Evolutionary conservation across 192 early-diverging fungal species (phyloP).

Genomic region (Rhizophagus clarus): DNA sequence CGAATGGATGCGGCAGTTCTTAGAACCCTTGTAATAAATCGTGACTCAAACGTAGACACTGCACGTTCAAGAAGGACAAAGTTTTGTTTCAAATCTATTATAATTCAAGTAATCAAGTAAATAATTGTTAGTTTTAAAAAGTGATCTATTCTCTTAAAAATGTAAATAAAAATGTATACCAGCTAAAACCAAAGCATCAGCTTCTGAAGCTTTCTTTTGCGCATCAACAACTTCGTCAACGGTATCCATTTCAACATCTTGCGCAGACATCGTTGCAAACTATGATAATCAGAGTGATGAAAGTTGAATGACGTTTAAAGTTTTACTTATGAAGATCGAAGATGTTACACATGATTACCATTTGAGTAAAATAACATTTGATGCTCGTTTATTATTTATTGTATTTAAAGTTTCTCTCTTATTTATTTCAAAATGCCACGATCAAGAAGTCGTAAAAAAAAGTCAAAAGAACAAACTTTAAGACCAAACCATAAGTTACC

Average conservation of each 20-base stretch:
- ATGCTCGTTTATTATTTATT: too few relatives aligned
- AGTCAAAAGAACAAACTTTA: conserved; percentile 11
- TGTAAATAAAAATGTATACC: neutral
- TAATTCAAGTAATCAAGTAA: neutral
- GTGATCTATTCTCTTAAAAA: too few relatives aligned
- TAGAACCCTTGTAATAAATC: conserved; percentile 88
- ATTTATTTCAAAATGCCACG: conserved; percentile 7
- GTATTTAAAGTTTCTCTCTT: neutral
- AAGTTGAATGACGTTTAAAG: too few relatives aligned
- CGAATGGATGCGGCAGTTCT: conserved; percentile 80
- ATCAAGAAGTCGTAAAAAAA: neutral
- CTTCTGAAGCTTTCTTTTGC: conserved; percentile 8
- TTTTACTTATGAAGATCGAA: too few relatives aligned
- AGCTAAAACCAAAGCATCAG: conserved; percentile 21
- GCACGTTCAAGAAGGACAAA: conserved; percentile 81
- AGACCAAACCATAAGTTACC: conserved; percentile 16
- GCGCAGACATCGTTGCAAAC: neutral
- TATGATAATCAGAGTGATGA: too few relatives aligned
- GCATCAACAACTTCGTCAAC: conserved; percentile 19
- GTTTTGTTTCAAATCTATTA: conserved; percentile 85
- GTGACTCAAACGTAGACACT: conserved; percentile 80
- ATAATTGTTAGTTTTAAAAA: neutral
- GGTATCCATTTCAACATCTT: conserved; percentile 23
- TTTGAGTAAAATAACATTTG: too few relatives aligned
- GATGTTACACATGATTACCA: too few relatives aligned